phyloP scores from a whole-genome alignment of 2,329 filamentous ascomycete species.

The Didymella exigua region DNA sequence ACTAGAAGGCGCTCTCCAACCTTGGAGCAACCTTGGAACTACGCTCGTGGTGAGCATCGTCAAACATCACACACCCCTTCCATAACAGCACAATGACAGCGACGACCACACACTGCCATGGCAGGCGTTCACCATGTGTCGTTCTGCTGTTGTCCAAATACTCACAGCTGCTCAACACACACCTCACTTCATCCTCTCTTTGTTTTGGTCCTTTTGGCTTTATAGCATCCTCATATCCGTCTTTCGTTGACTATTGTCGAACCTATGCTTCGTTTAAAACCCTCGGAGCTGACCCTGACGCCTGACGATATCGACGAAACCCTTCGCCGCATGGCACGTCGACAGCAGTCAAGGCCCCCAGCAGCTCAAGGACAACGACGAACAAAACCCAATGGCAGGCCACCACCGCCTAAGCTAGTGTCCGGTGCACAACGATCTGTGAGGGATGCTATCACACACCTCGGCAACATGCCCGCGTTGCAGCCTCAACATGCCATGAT shows the following conservation, averaged over 20 bases:
- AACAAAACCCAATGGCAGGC: slow-evolving; percentile 1
- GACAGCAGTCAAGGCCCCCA: slow-evolving; percentile 19
- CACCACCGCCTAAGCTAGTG: slow-evolving; percentile 31
- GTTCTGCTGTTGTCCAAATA: background rate
- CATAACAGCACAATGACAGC: background rate
- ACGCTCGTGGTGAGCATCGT: background rate
- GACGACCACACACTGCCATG: background rate
- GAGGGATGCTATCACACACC: slow-evolving; percentile 35
- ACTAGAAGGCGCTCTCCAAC: background rate
- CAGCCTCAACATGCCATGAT: slow-evolving; percentile 32
- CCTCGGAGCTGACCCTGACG: slow-evolving; percentile 46
- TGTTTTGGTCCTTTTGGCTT: slow-evolving; percentile 10
- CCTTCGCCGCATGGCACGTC: slow-evolving; percentile 38
- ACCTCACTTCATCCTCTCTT: background rate
- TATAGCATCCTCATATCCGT: slow-evolving; percentile 14
- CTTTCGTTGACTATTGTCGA: slow-evolving; percentile 13
- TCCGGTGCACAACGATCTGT: slow-evolving; percentile 41
- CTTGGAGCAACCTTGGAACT: background rate
- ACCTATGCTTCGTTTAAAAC: slow-evolving; percentile 44
- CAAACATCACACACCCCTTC: background rate
- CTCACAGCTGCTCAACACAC: background rate
- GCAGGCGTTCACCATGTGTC: background rate
- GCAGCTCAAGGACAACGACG: slow-evolving; percentile 3
- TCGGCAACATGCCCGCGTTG: slow-evolving; percentile 35
- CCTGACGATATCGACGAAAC: slow-evolving; percentile 46